Base-by-base conservation (phyloP, 805 yeast species). In the Pichia sporocuriosa region DNA sequence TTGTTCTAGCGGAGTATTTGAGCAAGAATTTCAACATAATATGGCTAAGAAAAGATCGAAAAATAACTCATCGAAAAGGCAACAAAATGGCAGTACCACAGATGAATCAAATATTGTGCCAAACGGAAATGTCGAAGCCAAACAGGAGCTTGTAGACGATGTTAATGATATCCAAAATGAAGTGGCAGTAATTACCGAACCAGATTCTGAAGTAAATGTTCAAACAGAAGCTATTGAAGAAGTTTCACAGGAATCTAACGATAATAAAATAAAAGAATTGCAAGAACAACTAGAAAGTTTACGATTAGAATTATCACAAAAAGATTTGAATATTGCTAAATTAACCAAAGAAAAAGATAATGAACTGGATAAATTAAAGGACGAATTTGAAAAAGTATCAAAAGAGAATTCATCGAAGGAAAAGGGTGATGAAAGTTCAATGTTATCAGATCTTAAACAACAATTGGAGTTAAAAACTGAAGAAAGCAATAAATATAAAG, bases 401-500 rank as follows among this genome's bases (percentile, higher is more conserved):
- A 20, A 22, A 23, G 37, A 12, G 21, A 30, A 29, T 12, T 4
- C 32, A 33, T n/a, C 19, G 1, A 28, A 20, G n/a, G 35, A 16
- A 15, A 13, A 16, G 32, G 19, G 12, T 6, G 21, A 40, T 16
- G 21, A 40, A n/a, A n/a, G n/a, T 17, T 19, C 34, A 9, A 24
- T 25, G 16, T 8, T 32, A 27, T 17, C 25, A 6, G 19, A 35
- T 20, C n/a, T 35, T n/a, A 35, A 25, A 16, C 32, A 34, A 15
- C 30, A 30, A 34, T 30, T 36, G 21, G 17, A 16, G n/a, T 6
- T 22, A 25, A 26, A 65, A 22, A 67, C 66, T 24, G 63, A 66
- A 27, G 86, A 81, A 52, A 69, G 81, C 42, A 81, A 73, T 37
- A 70, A 72, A 24, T 68, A 73, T 23, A 77, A 80, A 50, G 65